Base-by-base conservation (phyloP, 371 early-diverging fungal genomes). In the Mortierella sp. region DNA sequence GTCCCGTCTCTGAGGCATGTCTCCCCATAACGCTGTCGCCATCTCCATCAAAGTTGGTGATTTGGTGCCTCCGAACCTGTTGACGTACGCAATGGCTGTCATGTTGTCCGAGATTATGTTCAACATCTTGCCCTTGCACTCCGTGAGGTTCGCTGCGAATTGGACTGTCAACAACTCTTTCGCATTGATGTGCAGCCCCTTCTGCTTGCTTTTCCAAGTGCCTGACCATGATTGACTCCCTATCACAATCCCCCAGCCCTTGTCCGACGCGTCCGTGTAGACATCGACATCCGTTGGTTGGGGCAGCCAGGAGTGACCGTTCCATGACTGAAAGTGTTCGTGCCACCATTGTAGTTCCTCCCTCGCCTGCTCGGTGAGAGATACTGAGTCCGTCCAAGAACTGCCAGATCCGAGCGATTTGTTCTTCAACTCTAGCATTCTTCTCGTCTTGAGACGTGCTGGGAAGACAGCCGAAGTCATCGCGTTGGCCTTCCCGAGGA, bases 401-500 rank as follows among this genome's bases (percentile, higher is more conserved):
- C 51, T 19, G 16, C 21, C 21, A 16, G 19, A 4, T 5, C 19
- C 18, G 6, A 51, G 18, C 21, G 51, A 16, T 51, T 6, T 16
- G 51, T 18, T 51, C 51, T 51, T 16, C 51, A 51, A 51, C 21
- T 51, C 19, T 9, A 51, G 16, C 18, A 51, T 16, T 19, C 18
- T 18, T 16, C 51, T 18, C 4, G 51, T 51, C 51, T 26, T 29
- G 0, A 72, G 43, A 7, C 72, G 61, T 2, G 69, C 68, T 23
- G 47, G 74, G 37, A 68, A 58, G 0, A 68, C 45, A 7, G 75
- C 70, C n/a, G 57, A 19, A 2, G 64, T 60, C 16, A 62, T 55
- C 23, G 71, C 60, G 7, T 51, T 61, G 19, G 60, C 69, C 29
- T 61, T 68, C n/a, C 69, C 66, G 9, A 69, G 57, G 30, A 69